These are phyloP conservation scores for Fusarium brevicatenulatum DNA, from an alignment of 2,329 filamentous ascomycete species.

Conservation along the genomic window DNA sequence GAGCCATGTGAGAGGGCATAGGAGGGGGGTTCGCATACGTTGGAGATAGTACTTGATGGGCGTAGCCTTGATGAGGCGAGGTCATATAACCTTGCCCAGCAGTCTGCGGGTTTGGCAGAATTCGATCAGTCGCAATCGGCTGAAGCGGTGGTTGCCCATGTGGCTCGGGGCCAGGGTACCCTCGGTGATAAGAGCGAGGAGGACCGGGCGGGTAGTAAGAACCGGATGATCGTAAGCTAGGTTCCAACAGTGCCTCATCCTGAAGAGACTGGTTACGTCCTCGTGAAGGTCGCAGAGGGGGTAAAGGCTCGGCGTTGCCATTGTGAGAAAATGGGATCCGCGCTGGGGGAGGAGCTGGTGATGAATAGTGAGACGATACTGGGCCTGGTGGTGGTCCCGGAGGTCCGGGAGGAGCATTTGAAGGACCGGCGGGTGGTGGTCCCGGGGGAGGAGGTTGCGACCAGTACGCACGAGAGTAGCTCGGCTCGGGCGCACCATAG, in stretches of 20 bases:
- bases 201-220: conserved; percentile 48
- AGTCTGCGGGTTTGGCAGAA: conserved; percentile 50
- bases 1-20: conserved; percentile 46
- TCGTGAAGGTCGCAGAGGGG: conserved; percentile 53
- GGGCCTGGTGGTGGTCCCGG: conserved; percentile 34
- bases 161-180: conserved; percentile 47
- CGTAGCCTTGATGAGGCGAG: conserved; percentile 48
- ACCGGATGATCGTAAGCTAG: conserved; percentile 45
- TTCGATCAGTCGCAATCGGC: conserved; percentile 47
- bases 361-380: conserved; percentile 41
- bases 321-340: conserved; percentile 52
- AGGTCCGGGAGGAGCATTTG: conserved; percentile 26
- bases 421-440: conserved; percentile 41
- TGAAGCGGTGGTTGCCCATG: conserved; percentile 45
- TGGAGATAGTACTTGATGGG: conserved; percentile 49
- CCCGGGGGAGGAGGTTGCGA: conserved; percentile 46
- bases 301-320: conserved; percentile 50
- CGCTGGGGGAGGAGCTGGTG: conserved; percentile 43
- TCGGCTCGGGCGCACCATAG: conserved; percentile 46
- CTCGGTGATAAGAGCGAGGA: conserved; percentile 47
- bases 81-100: conserved; percentile 48
- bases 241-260: conserved; percentile 49
- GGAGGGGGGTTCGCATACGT: conserved; percentile 49
- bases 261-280: conserved; percentile 49
- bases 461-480: conserved; percentile 50